phyloP scores from a whole-genome alignment of 345 rosid species.

The Isatis tinctoria region DNA sequence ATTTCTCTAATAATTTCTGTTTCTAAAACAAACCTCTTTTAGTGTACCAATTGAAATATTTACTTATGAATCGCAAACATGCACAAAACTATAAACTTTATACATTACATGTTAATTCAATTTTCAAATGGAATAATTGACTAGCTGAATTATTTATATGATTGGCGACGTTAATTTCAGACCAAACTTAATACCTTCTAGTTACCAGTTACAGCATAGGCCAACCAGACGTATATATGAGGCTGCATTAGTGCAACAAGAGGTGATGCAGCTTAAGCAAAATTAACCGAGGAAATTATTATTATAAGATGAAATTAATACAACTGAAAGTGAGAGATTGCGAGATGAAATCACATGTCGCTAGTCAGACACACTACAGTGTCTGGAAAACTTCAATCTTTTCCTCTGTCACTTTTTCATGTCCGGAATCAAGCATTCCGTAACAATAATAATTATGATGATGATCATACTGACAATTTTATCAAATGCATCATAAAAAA shows the following conservation, averaged over 20 bases:
- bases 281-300: not conserved
- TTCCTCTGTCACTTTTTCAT: constrained; percentile 28
- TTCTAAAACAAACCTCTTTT: too few relatives aligned
- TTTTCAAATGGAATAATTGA: not conserved
- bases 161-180: not conserved
- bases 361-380: constrained; percentile 35
- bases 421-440: constrained; percentile 39
- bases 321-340: constrained; percentile 5
- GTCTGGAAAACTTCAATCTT: constrained; percentile 27
- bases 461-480: not conserved
- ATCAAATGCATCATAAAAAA: not conserved
- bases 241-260: not conserved
- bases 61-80: not conserved
- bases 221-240: not conserved
- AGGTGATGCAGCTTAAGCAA: not conserved
- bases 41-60: not conserved
- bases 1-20: not conserved
- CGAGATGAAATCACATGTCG: constrained; percentile 39
- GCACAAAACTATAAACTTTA: not conserved
- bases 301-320: not conserved
- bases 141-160: not conserved
- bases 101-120: not conserved
- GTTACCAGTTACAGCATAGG: constrained; percentile 5
- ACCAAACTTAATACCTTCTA: not conserved
- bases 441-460: constrained; percentile 1